phyloP scores from a whole-genome alignment of 2,329 filamentous ascomycete genomes.

The Colletotrichum camelliae region DNA sequence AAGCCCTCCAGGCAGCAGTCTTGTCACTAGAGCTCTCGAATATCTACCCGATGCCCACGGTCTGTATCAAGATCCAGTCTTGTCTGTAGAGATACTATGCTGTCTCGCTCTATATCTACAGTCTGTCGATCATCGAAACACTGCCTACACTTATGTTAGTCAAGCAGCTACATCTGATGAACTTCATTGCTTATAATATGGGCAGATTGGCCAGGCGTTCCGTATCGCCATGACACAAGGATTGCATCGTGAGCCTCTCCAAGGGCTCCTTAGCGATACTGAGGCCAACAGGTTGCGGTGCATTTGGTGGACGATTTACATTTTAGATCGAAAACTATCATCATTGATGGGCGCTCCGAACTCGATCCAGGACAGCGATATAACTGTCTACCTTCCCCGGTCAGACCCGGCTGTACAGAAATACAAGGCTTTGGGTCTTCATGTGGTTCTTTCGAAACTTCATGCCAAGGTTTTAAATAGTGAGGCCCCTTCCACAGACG shows the following conservation, averaged over 20 bases:
- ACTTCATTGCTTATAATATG: not conserved
- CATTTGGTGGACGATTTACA: slow-evolving; percentile 6
- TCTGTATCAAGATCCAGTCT: slow-evolving; percentile 41
- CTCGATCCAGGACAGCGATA: slow-evolving; percentile 1
- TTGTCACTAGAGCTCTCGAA: slow-evolving; percentile 36
- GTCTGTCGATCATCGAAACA: slow-evolving; percentile 45
- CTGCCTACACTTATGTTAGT: slow-evolving; percentile 44
- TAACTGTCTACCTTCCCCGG: not conserved
- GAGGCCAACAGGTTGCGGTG: not conserved
- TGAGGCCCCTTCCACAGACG: not conserved
- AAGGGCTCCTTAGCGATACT: not conserved
- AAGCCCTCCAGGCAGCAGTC: slow-evolving; percentile 30
- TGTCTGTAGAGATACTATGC: slow-evolving; percentile 49
- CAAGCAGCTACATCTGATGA: not conserved
- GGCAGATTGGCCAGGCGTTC: not conserved
- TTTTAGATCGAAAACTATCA: slow-evolving; percentile 9
- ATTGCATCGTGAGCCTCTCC: not conserved
- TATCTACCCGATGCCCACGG: slow-evolving; percentile 40
- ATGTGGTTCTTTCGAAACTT: not conserved
- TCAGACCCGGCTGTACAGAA: not conserved
- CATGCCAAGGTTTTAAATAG: slow-evolving; percentile 11
- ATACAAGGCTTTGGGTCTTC: not conserved
- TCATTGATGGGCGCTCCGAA: slow-evolving; percentile 2
- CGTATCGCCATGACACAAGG: slow-evolving; percentile 1
- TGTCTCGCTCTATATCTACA: slow-evolving; percentile 54